Conservation (phyloP, 257 asterid species). For the Solanum appendiculatum region DNA sequence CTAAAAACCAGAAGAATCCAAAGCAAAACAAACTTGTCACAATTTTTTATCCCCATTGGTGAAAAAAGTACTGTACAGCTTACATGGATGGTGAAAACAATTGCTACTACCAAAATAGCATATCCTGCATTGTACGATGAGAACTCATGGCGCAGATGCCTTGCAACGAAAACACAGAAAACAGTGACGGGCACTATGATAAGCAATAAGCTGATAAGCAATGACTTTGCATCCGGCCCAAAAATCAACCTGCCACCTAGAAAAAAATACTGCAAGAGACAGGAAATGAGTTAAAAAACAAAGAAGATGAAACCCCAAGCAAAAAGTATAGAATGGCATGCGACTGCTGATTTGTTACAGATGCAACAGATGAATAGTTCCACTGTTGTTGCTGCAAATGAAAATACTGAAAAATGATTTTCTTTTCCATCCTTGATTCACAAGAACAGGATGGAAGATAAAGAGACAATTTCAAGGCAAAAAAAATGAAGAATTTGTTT, state of each 20-base stretch:
- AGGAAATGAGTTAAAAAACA: background rate
- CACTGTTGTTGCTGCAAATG: background rate
- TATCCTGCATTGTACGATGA: slow-evolving; percentile 76
- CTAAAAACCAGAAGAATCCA: background rate
- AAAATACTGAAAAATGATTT: background rate
- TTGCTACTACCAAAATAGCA: slow-evolving; percentile 54
- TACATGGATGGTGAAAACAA: slow-evolving; percentile 68
- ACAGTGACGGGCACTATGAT: slow-evolving; percentile 65
- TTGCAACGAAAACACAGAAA: slow-evolving; percentile 88
- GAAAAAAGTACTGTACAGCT: slow-evolving; percentile 8
- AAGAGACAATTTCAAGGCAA: background rate
- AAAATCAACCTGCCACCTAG: slow-evolving; percentile 91
- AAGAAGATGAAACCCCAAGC: slow-evolving; percentile 1
- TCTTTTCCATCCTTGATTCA: background rate
- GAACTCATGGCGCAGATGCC: slow-evolving; percentile 89
- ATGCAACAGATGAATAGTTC: background rate
- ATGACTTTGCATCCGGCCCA: slow-evolving; percentile 97
- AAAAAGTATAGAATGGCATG: slow-evolving; percentile 1
- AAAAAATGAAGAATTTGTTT: background rate
- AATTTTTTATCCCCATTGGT: background rate
- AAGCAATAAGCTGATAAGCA: slow-evolving; percentile 77
- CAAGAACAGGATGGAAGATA: background rate
- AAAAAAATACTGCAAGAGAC: slow-evolving; percentile 71
- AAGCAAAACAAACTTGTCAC: background rate
- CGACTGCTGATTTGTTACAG: background rate